Evolutionary conservation across 495 filamentous ascomycete species (phyloP).

Genomic region (Daldinia decipiens): DNA sequence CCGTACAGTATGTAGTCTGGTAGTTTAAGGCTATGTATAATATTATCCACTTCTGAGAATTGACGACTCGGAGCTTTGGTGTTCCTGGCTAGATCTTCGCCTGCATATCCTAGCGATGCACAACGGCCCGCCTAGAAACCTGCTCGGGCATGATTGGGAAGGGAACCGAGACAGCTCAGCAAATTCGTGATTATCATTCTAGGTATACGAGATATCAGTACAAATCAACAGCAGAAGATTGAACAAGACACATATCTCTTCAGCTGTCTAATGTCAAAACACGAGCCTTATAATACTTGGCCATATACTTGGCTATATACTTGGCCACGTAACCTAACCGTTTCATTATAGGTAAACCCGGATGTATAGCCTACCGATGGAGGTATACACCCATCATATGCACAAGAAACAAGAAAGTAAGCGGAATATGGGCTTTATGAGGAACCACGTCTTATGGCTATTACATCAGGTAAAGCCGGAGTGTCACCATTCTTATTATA

Average conservation of each 20-base stretch:
- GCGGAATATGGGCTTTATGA: background rate
- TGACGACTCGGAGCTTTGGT: slow-evolving; percentile 14
- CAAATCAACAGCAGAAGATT: background rate
- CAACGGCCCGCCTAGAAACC: slow-evolving; percentile 34
- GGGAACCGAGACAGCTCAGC: slow-evolving; percentile 14
- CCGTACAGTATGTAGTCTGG: background rate
- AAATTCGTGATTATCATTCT: background rate
- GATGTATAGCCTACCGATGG: background rate
- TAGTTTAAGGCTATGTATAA: background rate
- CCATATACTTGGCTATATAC: background rate
- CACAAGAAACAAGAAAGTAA: slow-evolving; percentile 2
- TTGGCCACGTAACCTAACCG: background rate
- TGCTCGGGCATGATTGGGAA: slow-evolving; percentile 10
- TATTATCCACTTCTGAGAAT: slow-evolving; percentile 4
- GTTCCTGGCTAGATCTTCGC: slow-evolving; percentile 32
- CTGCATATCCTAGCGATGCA: slow-evolving; percentile 29
- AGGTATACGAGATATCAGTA: background rate
- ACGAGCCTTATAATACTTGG: background rate
- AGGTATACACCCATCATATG: background rate
- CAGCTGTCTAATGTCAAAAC: slow-evolving; percentile 1
- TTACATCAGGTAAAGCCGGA: slow-evolving; percentile 17
- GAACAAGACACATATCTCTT: background rate
- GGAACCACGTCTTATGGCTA: slow-evolving; percentile 3
- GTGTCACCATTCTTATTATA: slow-evolving; percentile 10
- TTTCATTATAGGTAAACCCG: slow-evolving; percentile 1